Percentiles rank a stretch among this genome's conserved stretches.
Evolutionary conservation across 2,329 filamentous ascomycete genomes (phyloP).

Genomic region (Diplodia scrobiculata): DNA sequence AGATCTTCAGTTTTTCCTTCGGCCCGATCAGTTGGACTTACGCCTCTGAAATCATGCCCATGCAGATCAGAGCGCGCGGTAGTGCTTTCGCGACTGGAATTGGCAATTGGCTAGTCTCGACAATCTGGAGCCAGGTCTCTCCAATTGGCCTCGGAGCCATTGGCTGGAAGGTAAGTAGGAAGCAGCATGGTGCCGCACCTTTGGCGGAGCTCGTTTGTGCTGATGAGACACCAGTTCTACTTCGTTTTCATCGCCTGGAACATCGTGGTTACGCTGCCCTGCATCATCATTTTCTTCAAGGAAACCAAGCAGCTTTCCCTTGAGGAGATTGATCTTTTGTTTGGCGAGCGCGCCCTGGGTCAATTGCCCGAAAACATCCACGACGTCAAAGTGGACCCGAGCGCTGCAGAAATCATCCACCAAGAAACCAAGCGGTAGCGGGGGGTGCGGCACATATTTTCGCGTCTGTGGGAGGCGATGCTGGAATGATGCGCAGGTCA

Average conservation of each 20-base stretch:
- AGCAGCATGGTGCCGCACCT: background rate
- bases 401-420: constrained; percentile 1
- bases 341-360: constrained; percentile 56
- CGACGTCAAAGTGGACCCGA: constrained; percentile 29
- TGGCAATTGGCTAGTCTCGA: constrained; percentile 62
- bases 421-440: background rate
- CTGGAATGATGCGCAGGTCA: background rate
- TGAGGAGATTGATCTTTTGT: constrained; percentile 62
- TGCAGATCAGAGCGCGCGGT: constrained; percentile 64
- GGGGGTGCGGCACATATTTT: background rate
- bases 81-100: constrained; percentile 61
- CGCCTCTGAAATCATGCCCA: constrained; percentile 66
- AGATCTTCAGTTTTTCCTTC: constrained; percentile 62
- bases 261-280: constrained; percentile 48
- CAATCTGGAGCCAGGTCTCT: constrained; percentile 61
- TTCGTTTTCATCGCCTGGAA: constrained; percentile 61
- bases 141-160: constrained; percentile 56
- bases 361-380: constrained; percentile 51
- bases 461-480: background rate
- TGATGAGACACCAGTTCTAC: constrained; percentile 48
- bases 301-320: constrained; percentile 58
- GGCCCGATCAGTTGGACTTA: constrained; percentile 66
- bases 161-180: constrained; percentile 46
- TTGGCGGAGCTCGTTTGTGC: background rate
- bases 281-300: constrained; percentile 57